These are phyloP conservation scores for Penicillium sp. DNA, from an alignment of 2,329 filamentous ascomycete species.

Conservation along the genomic window DNA sequence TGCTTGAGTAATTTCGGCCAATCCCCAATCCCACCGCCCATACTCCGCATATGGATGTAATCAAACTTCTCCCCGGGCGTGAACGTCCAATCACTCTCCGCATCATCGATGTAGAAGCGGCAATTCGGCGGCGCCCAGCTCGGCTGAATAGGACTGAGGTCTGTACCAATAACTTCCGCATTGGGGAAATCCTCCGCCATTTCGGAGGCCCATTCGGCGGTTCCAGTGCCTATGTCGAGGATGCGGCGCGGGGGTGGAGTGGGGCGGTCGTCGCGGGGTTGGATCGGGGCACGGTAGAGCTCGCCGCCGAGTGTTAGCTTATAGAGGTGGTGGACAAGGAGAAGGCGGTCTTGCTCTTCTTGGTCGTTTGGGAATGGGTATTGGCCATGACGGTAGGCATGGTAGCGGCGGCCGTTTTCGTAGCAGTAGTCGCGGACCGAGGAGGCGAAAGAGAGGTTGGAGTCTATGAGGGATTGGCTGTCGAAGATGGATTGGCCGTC, in stretches of 20 bases:
- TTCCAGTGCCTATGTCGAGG: slow-evolving; percentile 37
- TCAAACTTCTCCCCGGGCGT: slow-evolving; percentile 40
- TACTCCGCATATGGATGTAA: slow-evolving; percentile 39
- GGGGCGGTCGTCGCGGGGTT: slow-evolving; percentile 2
- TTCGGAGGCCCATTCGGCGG: slow-evolving; percentile 43
- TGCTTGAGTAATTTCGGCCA: slow-evolving; percentile 33
- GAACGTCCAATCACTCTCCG: slow-evolving; percentile 43
- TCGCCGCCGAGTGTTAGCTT: slow-evolving; percentile 36
- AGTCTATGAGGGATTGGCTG: slow-evolving; percentile 37
- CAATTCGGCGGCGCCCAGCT: slow-evolving; percentile 52
- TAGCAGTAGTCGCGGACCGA: slow-evolving; percentile 40
- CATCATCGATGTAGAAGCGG: slow-evolving; percentile 50
- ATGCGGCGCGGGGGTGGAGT: slow-evolving; percentile 21
- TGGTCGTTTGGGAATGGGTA: slow-evolving; percentile 48
- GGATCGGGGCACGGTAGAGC: slow-evolving; percentile 41
- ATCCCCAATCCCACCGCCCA: slow-evolving; percentile 40
- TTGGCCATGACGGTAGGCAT: slow-evolving; percentile 44
- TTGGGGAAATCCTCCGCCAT: slow-evolving; percentile 42
- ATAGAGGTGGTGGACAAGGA: slow-evolving; percentile 43
- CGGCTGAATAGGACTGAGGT: slow-evolving; percentile 38
- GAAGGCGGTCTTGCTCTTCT: slow-evolving; percentile 45
- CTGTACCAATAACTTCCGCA: slow-evolving; percentile 38
- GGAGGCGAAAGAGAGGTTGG: slow-evolving; percentile 42
- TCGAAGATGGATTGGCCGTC: slow-evolving; percentile 34
- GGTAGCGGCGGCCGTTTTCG: slow-evolving; percentile 47